Percentiles rank a stretch among this genome's conserved stretches.
phyloP scores from a whole-genome alignment of 306 rosid genomes.

The Sicyos edulis region DNA sequence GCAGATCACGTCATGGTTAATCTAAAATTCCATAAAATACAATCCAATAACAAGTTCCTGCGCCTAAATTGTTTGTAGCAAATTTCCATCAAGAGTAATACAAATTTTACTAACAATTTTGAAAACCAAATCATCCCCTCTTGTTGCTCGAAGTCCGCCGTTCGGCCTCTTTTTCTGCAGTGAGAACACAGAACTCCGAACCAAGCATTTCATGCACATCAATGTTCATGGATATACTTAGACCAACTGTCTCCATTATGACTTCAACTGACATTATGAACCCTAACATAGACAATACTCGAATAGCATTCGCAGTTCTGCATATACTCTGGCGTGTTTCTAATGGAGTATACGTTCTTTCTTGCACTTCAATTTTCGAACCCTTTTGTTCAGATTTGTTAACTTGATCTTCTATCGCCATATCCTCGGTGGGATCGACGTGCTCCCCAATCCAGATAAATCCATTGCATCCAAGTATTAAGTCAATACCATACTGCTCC shows the following conservation, averaged over 20 bases:
- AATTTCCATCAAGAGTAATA: neutral
- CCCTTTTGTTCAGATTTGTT: constrained; percentile 39
- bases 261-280: constrained; percentile 54
- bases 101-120: neutral
- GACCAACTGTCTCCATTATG: constrained; percentile 47
- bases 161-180: constrained; percentile 74
- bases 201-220: constrained; percentile 78
- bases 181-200: constrained; percentile 73
- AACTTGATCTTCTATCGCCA: constrained; percentile 48
- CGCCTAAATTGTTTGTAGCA: neutral
- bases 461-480: constrained; percentile 83
- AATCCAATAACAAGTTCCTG: neutral
- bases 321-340: constrained; percentile 64
- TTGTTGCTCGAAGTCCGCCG: constrained; percentile 54
- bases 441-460: constrained; percentile 90
- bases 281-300: constrained; percentile 57
- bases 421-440: constrained; percentile 45
- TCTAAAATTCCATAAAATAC: neutral
- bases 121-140: constrained; percentile 31
- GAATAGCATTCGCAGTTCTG: constrained; percentile 76
- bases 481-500: constrained; percentile 62
- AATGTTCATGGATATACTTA: constrained; percentile 50
- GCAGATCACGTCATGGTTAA: neutral
- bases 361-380: constrained; percentile 39
- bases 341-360: constrained; percentile 36